Evolutionary conservation across 2,329 filamentous ascomycete genomes (phyloP).

Genomic region (Xylogone sp.): DNA sequence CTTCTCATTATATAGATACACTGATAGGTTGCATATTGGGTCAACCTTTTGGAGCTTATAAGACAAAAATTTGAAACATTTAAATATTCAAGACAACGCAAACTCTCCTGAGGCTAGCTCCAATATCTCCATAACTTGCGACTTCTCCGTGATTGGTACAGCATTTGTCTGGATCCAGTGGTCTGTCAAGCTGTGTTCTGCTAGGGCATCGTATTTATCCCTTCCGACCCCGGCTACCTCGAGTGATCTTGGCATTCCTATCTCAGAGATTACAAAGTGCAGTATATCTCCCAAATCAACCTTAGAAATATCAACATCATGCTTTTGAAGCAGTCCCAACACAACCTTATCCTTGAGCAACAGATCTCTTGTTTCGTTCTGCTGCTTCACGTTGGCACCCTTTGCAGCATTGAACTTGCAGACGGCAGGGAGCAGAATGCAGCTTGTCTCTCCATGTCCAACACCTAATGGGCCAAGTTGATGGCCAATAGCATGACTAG

Average conservation of each 20-base stretch:
- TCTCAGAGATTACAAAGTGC: conserved; percentile 42
- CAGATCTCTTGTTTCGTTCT: conserved; percentile 5
- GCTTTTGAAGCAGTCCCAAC: conserved; percentile 1
- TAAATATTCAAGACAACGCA: neutral
- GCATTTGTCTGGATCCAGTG: conserved; percentile 46
- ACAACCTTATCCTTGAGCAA: conserved; percentile 1
- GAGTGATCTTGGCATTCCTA: conserved; percentile 49
- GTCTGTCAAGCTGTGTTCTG: conserved; percentile 44
- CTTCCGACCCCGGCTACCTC: conserved; percentile 44
- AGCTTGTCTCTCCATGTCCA: conserved; percentile 55
- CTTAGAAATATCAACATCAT: conserved; percentile 10
- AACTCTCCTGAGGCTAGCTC: conserved; percentile 28
- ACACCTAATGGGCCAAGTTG: conserved; percentile 47
- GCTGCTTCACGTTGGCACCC: conserved; percentile 23
- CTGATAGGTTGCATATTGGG: too few relatives aligned
- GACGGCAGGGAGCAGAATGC: conserved; percentile 49
- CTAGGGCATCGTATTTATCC: conserved; percentile 44
- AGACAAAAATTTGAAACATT: too few relatives aligned
- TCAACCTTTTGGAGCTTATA: too few relatives aligned
- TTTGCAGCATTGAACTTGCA: conserved; percentile 46
- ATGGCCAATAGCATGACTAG: conserved; percentile 34
- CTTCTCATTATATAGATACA: neutral
- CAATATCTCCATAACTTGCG: conserved; percentile 29
- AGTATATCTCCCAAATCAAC: conserved; percentile 47
- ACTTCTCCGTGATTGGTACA: conserved; percentile 23